A percentile compares a stretch with the other conserved stretches of the same genome.
Evolutionary conservation across 2,329 filamentous ascomycete genomes (phyloP).

Genomic region (Colletotrichum sp.): DNA sequence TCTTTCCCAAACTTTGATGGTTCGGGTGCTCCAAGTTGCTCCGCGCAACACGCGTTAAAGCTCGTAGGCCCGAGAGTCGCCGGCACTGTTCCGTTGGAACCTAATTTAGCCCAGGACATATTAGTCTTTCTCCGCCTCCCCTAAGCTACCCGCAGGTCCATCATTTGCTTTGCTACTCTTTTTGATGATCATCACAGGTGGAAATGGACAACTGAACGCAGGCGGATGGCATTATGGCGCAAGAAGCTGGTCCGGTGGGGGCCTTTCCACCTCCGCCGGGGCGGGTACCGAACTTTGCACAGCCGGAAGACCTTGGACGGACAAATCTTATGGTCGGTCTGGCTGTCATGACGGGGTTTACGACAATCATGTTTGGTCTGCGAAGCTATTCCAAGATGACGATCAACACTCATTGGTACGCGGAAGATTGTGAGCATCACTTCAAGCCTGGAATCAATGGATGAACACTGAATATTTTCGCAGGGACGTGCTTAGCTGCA

Average conservation of each 20-base stretch:
- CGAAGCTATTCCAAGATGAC: neutral
- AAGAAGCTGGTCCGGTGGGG: neutral
- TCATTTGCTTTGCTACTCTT: accelerated
- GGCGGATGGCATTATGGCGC: neutral
- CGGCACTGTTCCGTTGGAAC: neutral
- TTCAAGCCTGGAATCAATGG: accelerated
- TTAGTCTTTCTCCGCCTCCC: neutral
- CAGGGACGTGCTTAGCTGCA: neutral
- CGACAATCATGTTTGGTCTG: neutral
- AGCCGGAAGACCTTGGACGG: slow-evolving; percentile 9
- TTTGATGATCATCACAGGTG: neutral
- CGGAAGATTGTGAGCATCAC: neutral
- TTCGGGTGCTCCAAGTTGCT: neutral
- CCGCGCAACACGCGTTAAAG: neutral
- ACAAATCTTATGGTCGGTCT: neutral
- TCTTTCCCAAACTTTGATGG: neutral
- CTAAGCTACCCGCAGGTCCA: too few species aligned
- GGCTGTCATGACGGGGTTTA: neutral
- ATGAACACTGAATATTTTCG: accelerated
- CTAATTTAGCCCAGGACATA: neutral
- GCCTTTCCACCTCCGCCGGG: slow-evolving; percentile 21
- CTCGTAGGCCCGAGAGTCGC: neutral
- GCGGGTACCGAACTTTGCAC: slow-evolving; percentile 17
- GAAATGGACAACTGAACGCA: neutral
- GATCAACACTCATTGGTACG: neutral